Percentiles rank a stretch among this genome's conserved stretches.
Conservation (phyloP, 805 yeast genomes). For the Ogataea ganodermae region DNA sequence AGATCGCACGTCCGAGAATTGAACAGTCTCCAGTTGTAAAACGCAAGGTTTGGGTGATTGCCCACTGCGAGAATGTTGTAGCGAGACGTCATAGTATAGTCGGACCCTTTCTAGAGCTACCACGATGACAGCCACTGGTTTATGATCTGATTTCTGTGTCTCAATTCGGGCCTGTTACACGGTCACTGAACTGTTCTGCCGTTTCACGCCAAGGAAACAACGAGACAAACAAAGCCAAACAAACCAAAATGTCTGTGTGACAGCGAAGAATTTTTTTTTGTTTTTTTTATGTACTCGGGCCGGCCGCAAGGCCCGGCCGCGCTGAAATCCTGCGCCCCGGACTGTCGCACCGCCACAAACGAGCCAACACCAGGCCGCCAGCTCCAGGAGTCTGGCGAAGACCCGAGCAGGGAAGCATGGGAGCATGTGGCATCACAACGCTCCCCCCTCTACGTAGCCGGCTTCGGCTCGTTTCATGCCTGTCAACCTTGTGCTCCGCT, state of each 20-base stretch:
- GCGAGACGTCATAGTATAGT: conserved; percentile 24
- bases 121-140: background rate
- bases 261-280: conserved; percentile 7
- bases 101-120: background rate
- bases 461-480: no score
- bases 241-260: conserved; percentile 1
- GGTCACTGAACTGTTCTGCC: background rate
- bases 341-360: background rate
- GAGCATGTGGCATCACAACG: no score
- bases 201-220: background rate
- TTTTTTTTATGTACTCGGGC: background rate
- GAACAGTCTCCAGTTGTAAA: conserved; percentile 60
- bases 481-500: no score
- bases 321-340: background rate
- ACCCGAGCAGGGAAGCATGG: no score
- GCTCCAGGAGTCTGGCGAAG: background rate
- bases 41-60: conserved; percentile 56
- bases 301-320: background rate
- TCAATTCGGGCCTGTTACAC: background rate
- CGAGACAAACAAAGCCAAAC: background rate
- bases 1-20: conserved; percentile 44
- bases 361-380: background rate
- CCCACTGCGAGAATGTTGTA: conserved; percentile 47
- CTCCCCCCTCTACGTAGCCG: no score
- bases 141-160: no score